Percentiles rank a stretch among this genome's conserved stretches.
phyloP scores from a whole-genome alignment of 1,139 yeast species.

The Zhuliangozyma blackwelliae region DNA sequence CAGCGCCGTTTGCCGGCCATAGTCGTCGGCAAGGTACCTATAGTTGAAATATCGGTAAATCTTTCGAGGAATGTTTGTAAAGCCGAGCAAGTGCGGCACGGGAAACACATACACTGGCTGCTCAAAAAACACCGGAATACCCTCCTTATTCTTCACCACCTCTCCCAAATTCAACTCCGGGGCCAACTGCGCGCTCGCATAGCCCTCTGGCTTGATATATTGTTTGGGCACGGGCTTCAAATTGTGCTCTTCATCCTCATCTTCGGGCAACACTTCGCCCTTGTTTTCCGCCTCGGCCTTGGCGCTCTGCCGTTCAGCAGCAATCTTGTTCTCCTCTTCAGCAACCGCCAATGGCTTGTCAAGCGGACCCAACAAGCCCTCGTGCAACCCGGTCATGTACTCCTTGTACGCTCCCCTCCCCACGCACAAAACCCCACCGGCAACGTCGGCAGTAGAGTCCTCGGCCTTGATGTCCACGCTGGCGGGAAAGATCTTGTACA shows the following conservation, averaged over 20 bases:
- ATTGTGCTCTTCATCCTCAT: constrained; percentile 13
- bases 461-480: constrained; percentile 38
- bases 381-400: constrained; percentile 85
- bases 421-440: constrained; percentile 86
- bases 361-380: constrained; percentile 90
- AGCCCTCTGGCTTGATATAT: constrained; percentile 55
- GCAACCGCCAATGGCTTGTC: constrained; percentile 49
- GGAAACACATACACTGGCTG: constrained; percentile 75
- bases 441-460: constrained; percentile 42
- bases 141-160: constrained; percentile 26
- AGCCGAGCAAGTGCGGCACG: constrained; percentile 74
- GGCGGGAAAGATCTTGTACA: constrained; percentile 37
- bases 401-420: constrained; percentile 98
- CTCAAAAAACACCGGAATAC: constrained; percentile 58
- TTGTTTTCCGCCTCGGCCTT: constrained; percentile 51
- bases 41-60: constrained; percentile 75
- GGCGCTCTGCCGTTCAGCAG: constrained; percentile 14
- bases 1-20: constrained; percentile 57
- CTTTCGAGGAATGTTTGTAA: constrained; percentile 69
- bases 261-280: constrained; percentile 8
- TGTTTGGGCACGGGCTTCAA: constrained; percentile 57
- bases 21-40: constrained; percentile 67
- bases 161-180: constrained; percentile 24
- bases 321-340: constrained; percentile 26
- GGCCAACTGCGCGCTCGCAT: constrained; percentile 40